Evolutionary conservation across 2,329 filamentous ascomycete genomes (phyloP), one percentile per base, ranked within the genome.

Genomic region (Arthrobotrys conoides): DNA sequence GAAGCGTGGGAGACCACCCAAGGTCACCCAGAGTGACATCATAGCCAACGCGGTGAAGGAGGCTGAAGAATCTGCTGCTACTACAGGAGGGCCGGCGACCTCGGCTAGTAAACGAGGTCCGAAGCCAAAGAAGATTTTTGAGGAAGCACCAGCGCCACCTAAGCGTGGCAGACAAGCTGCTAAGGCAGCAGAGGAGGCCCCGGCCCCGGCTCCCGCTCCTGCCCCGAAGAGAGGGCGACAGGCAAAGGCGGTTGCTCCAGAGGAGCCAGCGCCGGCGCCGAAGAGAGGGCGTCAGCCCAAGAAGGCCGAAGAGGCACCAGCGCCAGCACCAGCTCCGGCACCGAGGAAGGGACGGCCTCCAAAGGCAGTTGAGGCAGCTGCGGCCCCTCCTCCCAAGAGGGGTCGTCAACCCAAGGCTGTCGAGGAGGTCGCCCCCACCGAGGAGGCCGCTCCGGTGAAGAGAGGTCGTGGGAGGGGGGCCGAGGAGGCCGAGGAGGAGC

Each of bases 1-100:
- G 36, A 61, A 61, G 18, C 68, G 75, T 14, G 75, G 75, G n/a
- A 63, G 75, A 2, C 75, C 75, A 30, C 68, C 75, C 12, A 78
- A 78, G 75, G 68, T 68, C 36, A 61, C 55, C 46, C 14, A 78
- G 48, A 57, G 75, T 44, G 41, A 44, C 61, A 33, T 69, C 20
- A 71, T 44, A 10, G 61, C 67, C 24, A 72, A 65, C 3, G 46
- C 57, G 46, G 38, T 44, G 30, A 22, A 51, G 1, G 64, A 64
- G 36, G 16, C 71, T 6, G 71, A 63, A 77, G 81, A 49, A 73
- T 81, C 36, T 14, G 59, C 69, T 9, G 57, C 57, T 36, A 61
- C 36, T 3, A 36, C 44, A 18, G 57, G 57, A 9, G 57, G 57
- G 36, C 57, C 57, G 12, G 57, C 57, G 57, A 61, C 57, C 57